Conservation (phyloP, 2,329 filamentous ascomycete species). For the Stagonosporopsis chrysanthemi region DNA sequence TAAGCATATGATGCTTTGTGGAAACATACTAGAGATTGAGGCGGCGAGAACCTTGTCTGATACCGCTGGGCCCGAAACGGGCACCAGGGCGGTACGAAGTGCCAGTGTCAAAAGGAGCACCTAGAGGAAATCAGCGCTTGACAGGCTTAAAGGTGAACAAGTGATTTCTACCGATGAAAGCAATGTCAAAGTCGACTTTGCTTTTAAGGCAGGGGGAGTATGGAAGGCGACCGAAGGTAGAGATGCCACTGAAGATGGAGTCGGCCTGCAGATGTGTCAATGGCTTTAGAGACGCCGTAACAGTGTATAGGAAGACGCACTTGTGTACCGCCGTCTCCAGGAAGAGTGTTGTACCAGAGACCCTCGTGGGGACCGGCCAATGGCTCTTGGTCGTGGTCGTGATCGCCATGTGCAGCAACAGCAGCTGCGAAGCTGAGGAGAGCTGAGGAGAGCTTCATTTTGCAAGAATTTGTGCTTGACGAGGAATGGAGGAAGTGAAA, state of each 20-base stretch:
- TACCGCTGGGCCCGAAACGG: slow-evolving; percentile 83
- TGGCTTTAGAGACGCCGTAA: not conserved
- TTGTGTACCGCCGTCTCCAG: slow-evolving; percentile 85
- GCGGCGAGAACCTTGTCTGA: slow-evolving; percentile 83
- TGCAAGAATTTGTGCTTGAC: slow-evolving; percentile 4
- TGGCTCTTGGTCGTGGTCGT: slow-evolving; percentile 65
- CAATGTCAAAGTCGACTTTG: slow-evolving; percentile 80
- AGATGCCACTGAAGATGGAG: slow-evolving; percentile 87
- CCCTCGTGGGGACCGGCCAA: slow-evolving; percentile 72
- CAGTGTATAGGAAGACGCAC: slow-evolving; percentile 53
- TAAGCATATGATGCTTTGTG: slow-evolving; percentile 50
- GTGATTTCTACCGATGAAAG: slow-evolving; percentile 64
- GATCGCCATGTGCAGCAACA: slow-evolving; percentile 66
- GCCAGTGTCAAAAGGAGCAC: slow-evolving; percentile 84
- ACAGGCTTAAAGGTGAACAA: too few species aligned
- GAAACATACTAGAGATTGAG: slow-evolving; percentile 82
- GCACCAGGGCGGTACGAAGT: slow-evolving; percentile 86
- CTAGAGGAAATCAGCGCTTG: slow-evolving; percentile 49
- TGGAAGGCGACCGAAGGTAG: slow-evolving; percentile 80
- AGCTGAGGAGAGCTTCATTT: slow-evolving; percentile 39
- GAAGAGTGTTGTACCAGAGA: slow-evolving; percentile 83
- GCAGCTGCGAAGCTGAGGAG: slow-evolving; percentile 55
- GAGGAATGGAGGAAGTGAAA: not conserved
- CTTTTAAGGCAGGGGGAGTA: slow-evolving; percentile 80
- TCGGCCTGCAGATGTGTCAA: slow-evolving; percentile 67